Evolutionary conservation across 768 basidiomycete species (phyloP).

Genomic region (Lactarius quietus): DNA sequence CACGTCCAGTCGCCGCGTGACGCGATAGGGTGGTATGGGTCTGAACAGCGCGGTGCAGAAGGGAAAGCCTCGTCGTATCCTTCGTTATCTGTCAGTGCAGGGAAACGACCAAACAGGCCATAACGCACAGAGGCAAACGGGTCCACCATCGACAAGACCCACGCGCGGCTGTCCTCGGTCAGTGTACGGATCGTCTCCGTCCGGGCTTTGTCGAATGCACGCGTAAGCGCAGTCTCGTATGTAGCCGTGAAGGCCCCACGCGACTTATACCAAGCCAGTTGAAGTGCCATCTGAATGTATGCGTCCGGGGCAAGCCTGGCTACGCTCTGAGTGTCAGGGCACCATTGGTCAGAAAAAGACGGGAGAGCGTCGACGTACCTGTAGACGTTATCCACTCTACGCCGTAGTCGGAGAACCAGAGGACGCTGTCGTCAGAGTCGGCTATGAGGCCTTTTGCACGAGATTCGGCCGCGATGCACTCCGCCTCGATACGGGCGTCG

Average conservation of each 20-base stretch:
- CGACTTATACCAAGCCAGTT: conserved; percentile 85
- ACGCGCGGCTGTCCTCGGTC: conserved; percentile 67
- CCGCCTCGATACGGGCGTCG: conserved; percentile 53
- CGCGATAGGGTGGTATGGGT: conserved; percentile 71
- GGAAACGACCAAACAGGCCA: neutral
- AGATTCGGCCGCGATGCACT: conserved; percentile 54
- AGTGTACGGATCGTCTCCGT: conserved; percentile 86
- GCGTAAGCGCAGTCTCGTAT: conserved; percentile 89
- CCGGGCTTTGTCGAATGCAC: conserved; percentile 80
- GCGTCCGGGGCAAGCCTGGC: conserved; percentile 69
- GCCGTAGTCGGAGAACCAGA: conserved; percentile 83
- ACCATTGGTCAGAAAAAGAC: neutral
- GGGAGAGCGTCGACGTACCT: conserved; percentile 44
- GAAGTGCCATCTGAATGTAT: conserved; percentile 87
- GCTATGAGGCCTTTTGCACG: conserved; percentile 57
- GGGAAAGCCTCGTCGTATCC: conserved; percentile 37
- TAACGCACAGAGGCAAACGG: conserved; percentile 45
- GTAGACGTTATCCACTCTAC: conserved; percentile 78
- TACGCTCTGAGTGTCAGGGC: conserved; percentile 27
- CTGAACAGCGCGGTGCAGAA: conserved; percentile 64
- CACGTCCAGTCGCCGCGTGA: conserved; percentile 74
- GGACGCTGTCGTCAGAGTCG: conserved; percentile 79
- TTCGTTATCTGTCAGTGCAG: conserved; percentile 9
- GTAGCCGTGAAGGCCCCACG: conserved; percentile 79
- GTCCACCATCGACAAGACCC: conserved; percentile 73